Base-by-base conservation (phyloP, 345 rosid genomes). In the Aquilaria malaccensis region DNA sequence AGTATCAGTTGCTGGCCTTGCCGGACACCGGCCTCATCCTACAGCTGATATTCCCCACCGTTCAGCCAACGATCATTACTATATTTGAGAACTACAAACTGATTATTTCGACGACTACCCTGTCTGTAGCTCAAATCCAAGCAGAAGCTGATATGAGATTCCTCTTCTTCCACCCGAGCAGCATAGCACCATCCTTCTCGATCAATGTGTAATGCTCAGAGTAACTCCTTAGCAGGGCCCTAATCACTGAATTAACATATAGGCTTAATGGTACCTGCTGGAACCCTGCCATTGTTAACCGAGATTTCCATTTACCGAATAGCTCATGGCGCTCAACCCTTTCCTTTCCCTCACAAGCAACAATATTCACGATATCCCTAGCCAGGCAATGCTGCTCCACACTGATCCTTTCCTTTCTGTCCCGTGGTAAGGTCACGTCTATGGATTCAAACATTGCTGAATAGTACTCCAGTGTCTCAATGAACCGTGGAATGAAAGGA, bases 261-360 rank as follows among this genome's bases (percentile, higher is more conserved):
- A 76, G 47, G 58, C 84, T 82, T 70, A 86, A 67, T 0, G 86
- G 85, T 70, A 54, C 77, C 48, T 75, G 89, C 62, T 41, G 61
- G 58, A 84, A 86, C 14, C 94, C 86, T 7, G 94, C 94, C 94
- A 86, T 86, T 3, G 76, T 77, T 31, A 86, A 67, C 82, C 94
- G 73, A 52, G 82, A 80, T 76, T 77, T 82, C 94, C 94, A 86
- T 77, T 86, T 86, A 29, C 94, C 84, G 0, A 84, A 67, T 55
- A 81, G 82, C 52, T 86, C 93, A 12, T 86, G 89, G 2, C 89
- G 82, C 72, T 82, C 93, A 63, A 77, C 87, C 51, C 94, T 77
- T 58, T 86, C 94, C 68, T 64, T 76, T 52, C 89, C 94, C 77
- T 86, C 94, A 2, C 89, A 79, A 11, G 88, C 86, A 45, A 86